Evolutionary conservation across 441 rosid genomes (phyloP), one percentile per base, ranked within the genome.

Genomic region (Populus hybrid): DNA sequence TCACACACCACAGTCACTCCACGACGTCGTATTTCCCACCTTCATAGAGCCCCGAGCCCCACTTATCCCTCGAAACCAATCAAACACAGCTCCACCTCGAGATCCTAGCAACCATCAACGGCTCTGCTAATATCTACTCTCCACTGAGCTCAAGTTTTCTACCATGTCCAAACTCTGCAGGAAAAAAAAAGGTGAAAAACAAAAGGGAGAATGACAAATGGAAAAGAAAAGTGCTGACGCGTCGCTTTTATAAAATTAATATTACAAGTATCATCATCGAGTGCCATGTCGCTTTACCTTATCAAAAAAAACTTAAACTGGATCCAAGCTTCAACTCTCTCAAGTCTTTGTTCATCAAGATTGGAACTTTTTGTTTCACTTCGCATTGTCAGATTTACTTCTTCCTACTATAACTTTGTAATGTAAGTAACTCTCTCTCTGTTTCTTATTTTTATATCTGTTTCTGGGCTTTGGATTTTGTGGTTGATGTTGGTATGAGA

Each of bases 201-300:
- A 57, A 57, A 57, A 57, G 23, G 23, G 23, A 57, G 63, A 57
- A 57, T 57, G 32, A 30, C 32, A 30, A 30, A 30, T 30, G 32
- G 32, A 30, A 30, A 30, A 30, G 32, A 30, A 30, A 30, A 30
- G 32, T 3, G 32, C 32, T 30, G 32, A 30, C 32, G 32, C 32
- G 57, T 50, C 57, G 57, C 57, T 50, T 50, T 50, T 50, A 50
- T 50, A 50, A 50, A 14, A 50, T 50, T 50, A 50, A 50, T 50
- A 14, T 50, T 50, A 50, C 57, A 5, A 50, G 57, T 50, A 50
- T 50, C 20, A 5, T 50, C 57, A 50, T 66, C 5, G 30, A 75
- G 81, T 80, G 82, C n/a, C 12, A 81, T 32, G 82, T 85, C 83
- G 82, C 89, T 86, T 82, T 82, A 81, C 16, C 57, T 16, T 50